These are phyloP conservation scores for Blastocystis sp. DNA, from an alignment of 352 stramenopile genomes.

Conservation along the genomic window DNA sequence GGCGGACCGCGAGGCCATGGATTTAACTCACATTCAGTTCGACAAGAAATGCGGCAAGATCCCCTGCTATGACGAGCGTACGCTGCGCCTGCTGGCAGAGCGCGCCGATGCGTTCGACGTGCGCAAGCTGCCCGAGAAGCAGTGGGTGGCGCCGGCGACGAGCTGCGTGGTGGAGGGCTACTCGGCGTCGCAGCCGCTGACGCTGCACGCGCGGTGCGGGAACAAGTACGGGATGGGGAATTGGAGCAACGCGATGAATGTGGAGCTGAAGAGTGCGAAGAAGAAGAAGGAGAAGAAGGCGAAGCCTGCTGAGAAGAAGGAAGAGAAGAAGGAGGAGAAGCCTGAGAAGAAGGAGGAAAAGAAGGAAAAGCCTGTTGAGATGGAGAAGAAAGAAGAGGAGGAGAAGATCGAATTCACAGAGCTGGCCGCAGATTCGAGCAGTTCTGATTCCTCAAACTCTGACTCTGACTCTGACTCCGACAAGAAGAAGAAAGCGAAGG, in stretches of 20 bases:
- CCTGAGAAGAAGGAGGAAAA: too few species aligned
- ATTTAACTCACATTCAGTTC: conserved; percentile 9
- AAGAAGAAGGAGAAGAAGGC: conserved; percentile 9
- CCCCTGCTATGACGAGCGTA: background rate
- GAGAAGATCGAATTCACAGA: too few species aligned
- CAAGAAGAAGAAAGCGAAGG: background rate
- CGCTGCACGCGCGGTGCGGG: background rate
- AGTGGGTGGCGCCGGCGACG: background rate
- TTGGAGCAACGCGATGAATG: background rate
- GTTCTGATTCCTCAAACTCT: background rate
- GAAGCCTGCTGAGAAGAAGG: too few species aligned
- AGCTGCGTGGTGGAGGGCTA: background rate
- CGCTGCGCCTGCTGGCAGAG: background rate
- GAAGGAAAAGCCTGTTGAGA: too few species aligned
- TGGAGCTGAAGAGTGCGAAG: background rate
- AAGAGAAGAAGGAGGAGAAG: background rate
- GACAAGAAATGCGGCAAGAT: background rate
- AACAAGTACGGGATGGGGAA: conserved; percentile 28
- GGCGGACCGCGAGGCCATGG: background rate
- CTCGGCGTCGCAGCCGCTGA: background rate
- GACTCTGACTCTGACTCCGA: background rate
- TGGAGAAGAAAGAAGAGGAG: background rate
- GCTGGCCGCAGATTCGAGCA: too few species aligned
- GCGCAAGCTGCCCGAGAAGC: background rate
- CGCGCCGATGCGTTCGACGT: background rate